Evolutionary conservation across 2,329 filamentous ascomycete genomes (phyloP).

Genomic region (Trematosphaeria pertusa): DNA sequence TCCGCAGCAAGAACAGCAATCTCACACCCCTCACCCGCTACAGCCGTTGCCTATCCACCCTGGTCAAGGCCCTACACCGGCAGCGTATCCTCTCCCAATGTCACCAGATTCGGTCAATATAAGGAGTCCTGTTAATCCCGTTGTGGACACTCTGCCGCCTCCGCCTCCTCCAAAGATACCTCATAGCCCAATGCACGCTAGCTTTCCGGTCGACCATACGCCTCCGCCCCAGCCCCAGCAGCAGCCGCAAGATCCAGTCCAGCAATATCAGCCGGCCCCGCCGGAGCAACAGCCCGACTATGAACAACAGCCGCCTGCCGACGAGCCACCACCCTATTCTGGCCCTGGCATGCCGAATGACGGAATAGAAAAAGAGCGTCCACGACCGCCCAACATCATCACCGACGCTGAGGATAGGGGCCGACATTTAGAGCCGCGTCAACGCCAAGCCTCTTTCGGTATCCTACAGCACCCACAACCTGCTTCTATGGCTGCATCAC

Average conservation of each 20-base stretch:
- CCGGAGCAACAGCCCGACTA: slow-evolving; percentile 20
- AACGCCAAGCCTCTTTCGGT: slow-evolving; percentile 40
- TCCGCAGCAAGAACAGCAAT: slow-evolving; percentile 15
- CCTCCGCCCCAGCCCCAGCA: slow-evolving; percentile 10
- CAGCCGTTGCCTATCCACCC: slow-evolving; percentile 34
- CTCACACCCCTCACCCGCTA: slow-evolving; percentile 23
- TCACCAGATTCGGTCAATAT: slow-evolving; percentile 27
- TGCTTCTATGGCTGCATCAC: slow-evolving; percentile 49
- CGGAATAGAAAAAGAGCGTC: slow-evolving; percentile 40
- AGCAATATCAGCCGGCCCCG: slow-evolving; percentile 14
- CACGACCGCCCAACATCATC: slow-evolving; percentile 39
- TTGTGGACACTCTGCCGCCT: slow-evolving; percentile 23
- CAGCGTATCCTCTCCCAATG: slow-evolving; percentile 36
- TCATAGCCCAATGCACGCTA: slow-evolving; percentile 28
- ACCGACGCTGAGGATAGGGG: slow-evolving; percentile 26
- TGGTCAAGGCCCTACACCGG: slow-evolving; percentile 18
- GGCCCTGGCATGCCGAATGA: slow-evolving; percentile 37
- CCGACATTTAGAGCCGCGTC: slow-evolving; percentile 29
- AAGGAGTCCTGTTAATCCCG: slow-evolving; percentile 32
- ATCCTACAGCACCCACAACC: slow-evolving; percentile 48
- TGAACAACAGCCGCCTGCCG: slow-evolving; percentile 26
- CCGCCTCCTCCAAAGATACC: slow-evolving; percentile 32
- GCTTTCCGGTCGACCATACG: slow-evolving; percentile 13
- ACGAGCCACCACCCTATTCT: slow-evolving; percentile 45
- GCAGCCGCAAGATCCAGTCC: slow-evolving; percentile 4